Evolutionary conservation across 345 rosid species (phyloP), one percentile per base, ranked within the genome.

Genomic region (Barbarea vulgaris): DNA sequence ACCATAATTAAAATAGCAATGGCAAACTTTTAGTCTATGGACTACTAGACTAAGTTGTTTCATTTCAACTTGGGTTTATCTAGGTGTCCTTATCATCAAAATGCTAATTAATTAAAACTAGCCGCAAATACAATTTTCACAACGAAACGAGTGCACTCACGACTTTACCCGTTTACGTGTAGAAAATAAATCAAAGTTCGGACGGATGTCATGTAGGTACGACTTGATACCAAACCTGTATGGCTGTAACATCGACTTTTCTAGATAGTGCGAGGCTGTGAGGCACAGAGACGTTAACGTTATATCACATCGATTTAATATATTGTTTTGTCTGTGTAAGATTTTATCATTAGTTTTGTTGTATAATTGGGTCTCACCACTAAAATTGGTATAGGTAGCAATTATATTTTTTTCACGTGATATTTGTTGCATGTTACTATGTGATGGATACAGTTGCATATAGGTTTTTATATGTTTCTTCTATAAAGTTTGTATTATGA

Each of bases 221-320:
- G 64, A 42, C 48, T 55, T 41, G 25, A 30, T 54, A 55, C 22
- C 19, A 44, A 58, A 19, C 44, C n/a, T 44, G 24, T 44, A 25
- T 53, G 52, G 55, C 27, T 37, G 39, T 39, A 18, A 69, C 54
- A 69, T 56, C n/a, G 74, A 70, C 65, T 70, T 70, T 57, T 44
- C 31, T 25, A 8, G 31, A 10, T 10, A 31, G 18, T 46, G 57
- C 55, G 42, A 70, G 56, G 57, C 66, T 58, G 34, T 59, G 67
- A 46, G 74, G 33, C 31, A 69, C 13, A 31, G 44, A 27, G 24
- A 8, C 17, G 13, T 46, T 58, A 46, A n/a, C n/a, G n/a, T n/a
- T n/a, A n/a, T n/a, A n/a, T n/a, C 25, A 58, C 46, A 58, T 31
- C 14, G 25, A 58, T 31, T 46, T 15, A 17, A 19, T 57, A 56